Base-by-base conservation (phyloP, 2,329 filamentous ascomycete species). In the Alternaria triticina region DNA sequence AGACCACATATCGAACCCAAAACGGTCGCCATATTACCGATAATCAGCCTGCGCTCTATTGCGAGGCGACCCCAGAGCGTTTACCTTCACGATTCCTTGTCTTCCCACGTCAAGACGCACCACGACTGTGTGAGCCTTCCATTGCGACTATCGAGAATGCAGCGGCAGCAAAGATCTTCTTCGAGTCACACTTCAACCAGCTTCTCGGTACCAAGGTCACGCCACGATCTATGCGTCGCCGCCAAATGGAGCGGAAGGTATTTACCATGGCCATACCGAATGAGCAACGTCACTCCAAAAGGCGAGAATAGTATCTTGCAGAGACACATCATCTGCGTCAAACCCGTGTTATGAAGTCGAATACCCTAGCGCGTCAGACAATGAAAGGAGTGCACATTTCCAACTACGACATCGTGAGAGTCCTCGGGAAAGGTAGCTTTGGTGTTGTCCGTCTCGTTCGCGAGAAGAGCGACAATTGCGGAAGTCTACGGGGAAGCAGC, bases 351-450 rank as follows among this genome's bases (percentile, higher is more conserved):
- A 83, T 96, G 73, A 93, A 92, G 72, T 85, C 87, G 11, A 87
- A 86, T 47, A 87, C 86, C 15, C 82, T 85, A 49, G 74, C 76
- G 28, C 76, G 81, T n/a, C 82, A 83, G 25, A 80, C 78, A 12
- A 79, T 83, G 57, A 84, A 86, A 67, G 83, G 84, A 3, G 83
- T 86, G 13, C 84, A 85, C 46, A 77, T 86, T 22, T 86, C 88
- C 9, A 87, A 89, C n/a, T 97, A 95, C 73, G 91, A 97, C 68
- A 85, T 90, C 12, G 82, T 98, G 28, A 92, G 94, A 70, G 86
- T 96, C 17, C 85, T 98, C 6, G 94, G 96, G 0, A 97, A 96
- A 77, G 95, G 96, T 9, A 97, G 94, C 75, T 99, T 98, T 80
- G 95, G 96, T 0, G 90, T 97, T 23, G 96, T 99, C 15, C 88